A percentile compares a stretch with the other conserved stretches of the same genome.
phyloP scores from a whole-genome alignment of 2,329 filamentous ascomycete genomes.

The Penicillium sp. region DNA sequence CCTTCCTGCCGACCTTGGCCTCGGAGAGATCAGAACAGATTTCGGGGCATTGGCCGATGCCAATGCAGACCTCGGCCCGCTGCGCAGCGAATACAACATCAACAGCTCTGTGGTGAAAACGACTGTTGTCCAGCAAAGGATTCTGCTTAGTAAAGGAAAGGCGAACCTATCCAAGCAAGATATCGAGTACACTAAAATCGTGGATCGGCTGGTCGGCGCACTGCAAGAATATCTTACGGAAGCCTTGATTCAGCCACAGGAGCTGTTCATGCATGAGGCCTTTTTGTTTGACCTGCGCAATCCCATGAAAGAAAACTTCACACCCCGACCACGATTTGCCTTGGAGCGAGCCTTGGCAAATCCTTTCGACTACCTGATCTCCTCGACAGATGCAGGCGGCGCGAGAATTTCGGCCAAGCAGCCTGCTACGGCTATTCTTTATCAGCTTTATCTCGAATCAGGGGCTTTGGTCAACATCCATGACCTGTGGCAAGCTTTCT shows the following conservation, averaged over 20 bases:
- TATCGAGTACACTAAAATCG: constrained; percentile 56
- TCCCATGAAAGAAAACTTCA: constrained; percentile 59
- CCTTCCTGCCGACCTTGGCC: constrained; percentile 33
- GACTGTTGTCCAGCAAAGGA: constrained; percentile 61
- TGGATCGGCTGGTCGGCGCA: constrained; percentile 50
- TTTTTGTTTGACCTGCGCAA: constrained; percentile 60
- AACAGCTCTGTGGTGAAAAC: constrained; percentile 60
- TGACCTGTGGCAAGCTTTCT: constrained; percentile 64
- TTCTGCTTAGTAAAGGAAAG: constrained; percentile 60
- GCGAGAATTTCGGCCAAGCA: constrained; percentile 52
- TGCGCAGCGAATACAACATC: constrained; percentile 75
- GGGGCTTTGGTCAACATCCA: constrained; percentile 61
- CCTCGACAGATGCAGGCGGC: constrained; percentile 41
- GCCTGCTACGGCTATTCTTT: constrained; percentile 61
- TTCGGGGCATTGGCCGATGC: constrained; percentile 51
- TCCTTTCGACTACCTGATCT: constrained; percentile 63
- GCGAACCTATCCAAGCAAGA: constrained; percentile 56
- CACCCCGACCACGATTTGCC: constrained; percentile 58
- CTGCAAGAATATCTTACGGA: constrained; percentile 50
- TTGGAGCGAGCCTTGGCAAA: constrained; percentile 61
- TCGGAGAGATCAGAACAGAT: constrained; percentile 49
- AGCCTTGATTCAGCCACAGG: constrained; percentile 51
- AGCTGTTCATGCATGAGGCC: constrained; percentile 57
- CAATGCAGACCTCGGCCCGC: constrained; percentile 50
- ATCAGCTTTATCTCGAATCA: constrained; percentile 65